These are phyloP conservation scores for Arctium minus DNA, from an alignment of 129 eudicot species.

Conservation along the genomic window DNA sequence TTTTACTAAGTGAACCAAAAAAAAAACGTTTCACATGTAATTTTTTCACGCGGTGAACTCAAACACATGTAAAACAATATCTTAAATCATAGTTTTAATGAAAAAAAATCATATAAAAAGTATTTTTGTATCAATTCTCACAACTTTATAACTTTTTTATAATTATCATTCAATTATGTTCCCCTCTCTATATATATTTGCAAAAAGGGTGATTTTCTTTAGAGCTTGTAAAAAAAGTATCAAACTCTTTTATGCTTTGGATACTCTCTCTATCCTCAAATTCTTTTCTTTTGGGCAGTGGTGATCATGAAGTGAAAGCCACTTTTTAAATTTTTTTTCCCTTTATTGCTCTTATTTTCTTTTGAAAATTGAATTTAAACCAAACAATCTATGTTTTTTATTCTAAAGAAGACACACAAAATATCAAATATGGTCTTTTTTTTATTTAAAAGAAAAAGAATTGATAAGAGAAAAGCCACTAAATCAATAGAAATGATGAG, in stretches of 20 bases:
- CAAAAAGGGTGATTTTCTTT: neutral
- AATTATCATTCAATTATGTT: no score
- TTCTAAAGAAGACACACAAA: neutral
- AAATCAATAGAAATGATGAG: neutral
- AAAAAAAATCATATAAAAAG: no score
- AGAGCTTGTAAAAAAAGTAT: neutral
- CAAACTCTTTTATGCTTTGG: conserved; percentile 5
- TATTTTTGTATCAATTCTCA: no score
- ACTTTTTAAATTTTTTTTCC: neutral
- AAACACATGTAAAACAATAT: no score
- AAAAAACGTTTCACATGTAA: no score
- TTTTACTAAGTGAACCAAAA: no score
- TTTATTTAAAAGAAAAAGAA: neutral
- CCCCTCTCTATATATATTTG: neutral
- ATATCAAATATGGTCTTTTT: neutral
- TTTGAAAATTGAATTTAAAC: no score
- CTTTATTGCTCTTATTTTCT: neutral
- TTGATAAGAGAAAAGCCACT: neutral
- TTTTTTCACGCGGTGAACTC: no score
- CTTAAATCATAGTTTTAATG: no score
- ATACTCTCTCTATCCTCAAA: conserved; percentile 10
- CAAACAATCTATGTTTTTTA: neutral
- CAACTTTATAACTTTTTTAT: no score
- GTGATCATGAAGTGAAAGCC: neutral
- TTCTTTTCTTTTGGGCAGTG: neutral